These are phyloP conservation scores for Chrysosporium queenslandicum DNA, from an alignment of 2,329 filamentous ascomycete species.

Conservation along the genomic window DNA sequence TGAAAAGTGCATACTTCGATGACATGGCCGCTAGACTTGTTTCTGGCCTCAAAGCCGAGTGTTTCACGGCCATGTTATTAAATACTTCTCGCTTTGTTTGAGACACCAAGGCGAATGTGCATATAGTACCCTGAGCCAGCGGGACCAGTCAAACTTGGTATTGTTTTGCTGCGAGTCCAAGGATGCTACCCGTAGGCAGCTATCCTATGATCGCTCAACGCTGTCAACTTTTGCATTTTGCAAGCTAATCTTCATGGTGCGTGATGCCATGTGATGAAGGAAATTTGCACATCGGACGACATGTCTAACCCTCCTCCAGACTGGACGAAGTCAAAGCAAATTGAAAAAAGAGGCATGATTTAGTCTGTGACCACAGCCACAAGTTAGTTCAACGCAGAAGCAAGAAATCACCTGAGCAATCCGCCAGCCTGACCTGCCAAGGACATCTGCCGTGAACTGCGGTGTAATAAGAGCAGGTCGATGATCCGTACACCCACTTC, in stretches of 20 bases:
- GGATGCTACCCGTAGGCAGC: too few species aligned
- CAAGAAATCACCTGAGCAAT: constrained; percentile 1
- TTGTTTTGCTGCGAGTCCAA: too few species aligned
- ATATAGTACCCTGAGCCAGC: too few species aligned
- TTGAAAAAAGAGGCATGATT: not conserved
- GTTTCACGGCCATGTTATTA: too few species aligned
- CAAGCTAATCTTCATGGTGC: not conserved
- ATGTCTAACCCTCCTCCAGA: not conserved
- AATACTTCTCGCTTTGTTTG: too few species aligned
- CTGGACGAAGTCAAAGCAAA: not conserved
- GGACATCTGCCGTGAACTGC: not conserved
- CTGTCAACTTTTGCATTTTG: not conserved
- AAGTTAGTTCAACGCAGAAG: not conserved
- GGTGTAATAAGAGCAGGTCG: not conserved
- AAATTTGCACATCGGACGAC: not conserved
- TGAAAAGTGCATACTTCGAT: too few species aligned
- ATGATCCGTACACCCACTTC: constrained; percentile 4
- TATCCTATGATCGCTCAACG: not conserved
- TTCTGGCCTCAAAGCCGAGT: too few species aligned
- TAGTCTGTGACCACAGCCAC: not conserved
- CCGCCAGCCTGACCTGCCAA: not conserved
- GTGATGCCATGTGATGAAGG: not conserved
- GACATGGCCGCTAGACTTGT: too few species aligned
- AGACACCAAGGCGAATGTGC: too few species aligned
- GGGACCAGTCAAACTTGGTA: too few species aligned